Evolutionary conservation across 805 yeast species (phyloP).

Genomic region (Candida pseudoglaebosa): DNA sequence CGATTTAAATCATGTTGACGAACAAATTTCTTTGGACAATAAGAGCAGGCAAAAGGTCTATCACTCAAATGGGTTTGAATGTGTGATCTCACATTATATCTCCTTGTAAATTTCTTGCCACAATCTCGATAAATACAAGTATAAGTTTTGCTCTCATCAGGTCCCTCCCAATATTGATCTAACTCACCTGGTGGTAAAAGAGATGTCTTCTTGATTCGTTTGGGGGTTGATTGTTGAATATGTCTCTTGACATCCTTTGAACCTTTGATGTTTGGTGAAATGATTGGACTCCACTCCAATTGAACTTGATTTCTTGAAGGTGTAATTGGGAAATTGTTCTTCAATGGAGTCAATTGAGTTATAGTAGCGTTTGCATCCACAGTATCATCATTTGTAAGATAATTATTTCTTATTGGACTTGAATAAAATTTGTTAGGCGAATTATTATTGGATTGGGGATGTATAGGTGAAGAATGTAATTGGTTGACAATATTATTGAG

Average conservation of each 20-base stretch:
- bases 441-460: constrained; percentile 21
- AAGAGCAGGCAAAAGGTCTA: constrained; percentile 79
- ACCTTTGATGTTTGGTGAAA: constrained; percentile 31
- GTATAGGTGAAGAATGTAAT: constrained; percentile 22
- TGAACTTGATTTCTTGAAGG: constrained; percentile 29
- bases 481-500: constrained; percentile 8
- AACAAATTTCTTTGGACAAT: constrained; percentile 83
- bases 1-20: constrained; percentile 92
- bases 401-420: constrained; percentile 16
- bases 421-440: constrained; percentile 27
- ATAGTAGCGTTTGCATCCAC: constrained; percentile 40
- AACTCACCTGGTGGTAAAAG: constrained; percentile 86
- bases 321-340: constrained; percentile 29
- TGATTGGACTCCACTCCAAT: constrained; percentile 44
- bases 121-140: constrained; percentile 75
- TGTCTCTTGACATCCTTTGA: constrained; percentile 18
- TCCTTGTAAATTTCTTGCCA: constrained; percentile 76
- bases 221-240: constrained; percentile 42
- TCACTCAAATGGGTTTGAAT: constrained; percentile 96
- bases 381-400: constrained; percentile 23
- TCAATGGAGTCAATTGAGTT: constrained; percentile 37
- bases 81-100: constrained; percentile 91
- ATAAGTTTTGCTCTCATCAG: constrained; percentile 66
- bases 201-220: constrained; percentile 53
- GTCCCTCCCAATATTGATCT: constrained; percentile 78